Conservation (phyloP, 345 rosid species). For the Aethionema arabicum region DNA sequence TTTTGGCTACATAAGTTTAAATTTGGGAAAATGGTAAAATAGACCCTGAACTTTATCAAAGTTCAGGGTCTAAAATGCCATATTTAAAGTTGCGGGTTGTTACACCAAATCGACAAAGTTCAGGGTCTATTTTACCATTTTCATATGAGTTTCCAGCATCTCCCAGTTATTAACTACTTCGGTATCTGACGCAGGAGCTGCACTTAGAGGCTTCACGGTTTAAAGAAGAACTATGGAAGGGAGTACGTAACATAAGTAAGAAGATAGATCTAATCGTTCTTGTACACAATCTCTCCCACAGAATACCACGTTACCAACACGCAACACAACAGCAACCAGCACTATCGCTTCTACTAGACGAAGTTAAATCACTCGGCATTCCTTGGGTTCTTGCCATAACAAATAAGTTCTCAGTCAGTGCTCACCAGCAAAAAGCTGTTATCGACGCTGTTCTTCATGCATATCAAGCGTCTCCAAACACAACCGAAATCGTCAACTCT, state of each 20-base stretch:
- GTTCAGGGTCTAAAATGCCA: no score
- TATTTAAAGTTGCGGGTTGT: not conserved
- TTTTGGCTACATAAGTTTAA: conserved; percentile 8
- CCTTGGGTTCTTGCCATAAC: conserved; percentile 97
- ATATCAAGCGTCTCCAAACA: conserved; percentile 69
- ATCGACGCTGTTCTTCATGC: conserved; percentile 77
- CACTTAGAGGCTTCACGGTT: conserved; percentile 64
- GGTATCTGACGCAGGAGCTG: conserved; percentile 56
- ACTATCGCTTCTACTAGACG: conserved; percentile 73
- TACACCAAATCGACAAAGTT: not conserved
- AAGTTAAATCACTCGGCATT: conserved; percentile 89
- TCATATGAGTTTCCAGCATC: no score
- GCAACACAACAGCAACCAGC: conserved; percentile 62
- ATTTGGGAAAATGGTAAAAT: no score
- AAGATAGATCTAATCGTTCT: conserved; percentile 86
- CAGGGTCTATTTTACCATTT: no score
- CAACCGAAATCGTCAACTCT: conserved; percentile 74
- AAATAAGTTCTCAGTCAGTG: conserved; percentile 95
- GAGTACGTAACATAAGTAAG: conserved; percentile 67
- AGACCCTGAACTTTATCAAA: no score
- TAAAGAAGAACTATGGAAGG: conserved; percentile 91
- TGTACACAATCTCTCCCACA: conserved; percentile 93
- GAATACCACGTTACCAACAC: conserved; percentile 66
- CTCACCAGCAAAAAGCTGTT: conserved; percentile 82
- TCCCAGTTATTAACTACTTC: not conserved